Evolutionary conservation across 2,329 filamentous ascomycete genomes (phyloP).

Genomic region (Dactylellina sp.): DNA sequence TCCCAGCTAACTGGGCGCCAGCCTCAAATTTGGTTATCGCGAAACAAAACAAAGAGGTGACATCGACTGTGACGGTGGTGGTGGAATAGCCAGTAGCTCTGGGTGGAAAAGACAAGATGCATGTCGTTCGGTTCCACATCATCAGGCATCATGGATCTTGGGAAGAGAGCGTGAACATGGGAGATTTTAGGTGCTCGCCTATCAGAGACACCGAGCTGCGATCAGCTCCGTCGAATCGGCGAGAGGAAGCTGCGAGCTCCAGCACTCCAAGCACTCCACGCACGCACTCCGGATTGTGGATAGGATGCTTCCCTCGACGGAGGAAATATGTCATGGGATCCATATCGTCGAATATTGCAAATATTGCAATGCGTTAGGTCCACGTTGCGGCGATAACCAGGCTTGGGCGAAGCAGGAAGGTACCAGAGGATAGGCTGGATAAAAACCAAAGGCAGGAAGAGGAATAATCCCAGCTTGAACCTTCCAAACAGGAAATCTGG

Average conservation of each 20-base stretch:
- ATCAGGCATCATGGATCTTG: slow-evolving; percentile 47
- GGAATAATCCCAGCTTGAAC: slow-evolving; percentile 34
- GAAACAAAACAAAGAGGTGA: background rate
- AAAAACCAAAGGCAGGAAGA: slow-evolving; percentile 4
- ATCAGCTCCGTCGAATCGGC: slow-evolving; percentile 44
- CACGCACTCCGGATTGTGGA: no score
- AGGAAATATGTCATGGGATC: slow-evolving; percentile 43
- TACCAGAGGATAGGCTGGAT: slow-evolving; percentile 25
- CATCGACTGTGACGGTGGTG: background rate
- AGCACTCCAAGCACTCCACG: background rate
- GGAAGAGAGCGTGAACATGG: slow-evolving; percentile 5
- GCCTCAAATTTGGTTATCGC: no score
- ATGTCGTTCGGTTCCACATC: slow-evolving; percentile 41
- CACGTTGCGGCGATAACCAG: slow-evolving; percentile 22
- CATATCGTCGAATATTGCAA: background rate
- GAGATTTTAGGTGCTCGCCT: slow-evolving; percentile 40
- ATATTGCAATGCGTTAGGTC: slow-evolving; percentile 24
- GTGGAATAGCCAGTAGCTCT: no score
- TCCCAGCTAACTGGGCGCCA: background rate
- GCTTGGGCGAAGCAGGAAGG: slow-evolving; percentile 20
- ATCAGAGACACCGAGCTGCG: slow-evolving; percentile 46
- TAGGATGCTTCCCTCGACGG: slow-evolving; percentile 1
- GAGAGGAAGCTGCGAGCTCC: slow-evolving; percentile 34
- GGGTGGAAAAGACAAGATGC: slow-evolving; percentile 10
- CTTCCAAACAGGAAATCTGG: slow-evolving; percentile 53